phyloP scores from a whole-genome alignment of 441 rosid genomes.

The Adansonia gregorii region DNA sequence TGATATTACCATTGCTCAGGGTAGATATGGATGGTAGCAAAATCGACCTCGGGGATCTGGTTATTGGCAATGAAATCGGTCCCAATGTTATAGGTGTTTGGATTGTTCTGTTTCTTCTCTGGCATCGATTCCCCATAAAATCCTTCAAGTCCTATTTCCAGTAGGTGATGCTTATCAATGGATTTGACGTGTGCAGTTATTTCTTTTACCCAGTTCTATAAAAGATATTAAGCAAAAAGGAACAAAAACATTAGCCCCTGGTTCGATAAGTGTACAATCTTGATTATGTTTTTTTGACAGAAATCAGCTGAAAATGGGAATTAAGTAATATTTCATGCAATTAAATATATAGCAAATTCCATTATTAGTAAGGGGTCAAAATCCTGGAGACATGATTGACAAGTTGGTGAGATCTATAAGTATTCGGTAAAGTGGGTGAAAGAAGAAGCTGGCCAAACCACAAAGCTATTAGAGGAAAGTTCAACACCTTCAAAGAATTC shows the following conservation, averaged over 20 bases:
- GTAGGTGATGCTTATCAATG: constrained; percentile 42
- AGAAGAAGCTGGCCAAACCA: neutral
- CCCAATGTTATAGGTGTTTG: constrained; percentile 31
- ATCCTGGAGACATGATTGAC: neutral
- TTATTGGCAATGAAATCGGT: constrained; percentile 50
- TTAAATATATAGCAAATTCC: neutral
- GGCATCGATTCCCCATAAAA: constrained; percentile 48
- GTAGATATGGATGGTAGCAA: constrained; percentile 59
- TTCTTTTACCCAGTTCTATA: constrained; percentile 46
- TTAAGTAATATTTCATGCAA: neutral
- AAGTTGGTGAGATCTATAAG: constrained; percentile 4
- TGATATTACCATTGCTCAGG: constrained; percentile 59
- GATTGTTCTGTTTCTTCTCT: constrained; percentile 43
- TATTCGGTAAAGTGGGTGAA: neutral
- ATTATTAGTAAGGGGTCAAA: neutral
- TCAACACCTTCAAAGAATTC: constrained; percentile 5
- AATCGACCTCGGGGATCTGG: constrained; percentile 47
- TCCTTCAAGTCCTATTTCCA: constrained; percentile 57
- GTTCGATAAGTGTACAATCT: neutral
- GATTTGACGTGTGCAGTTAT: constrained; percentile 52
- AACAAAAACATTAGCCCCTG: neutral
- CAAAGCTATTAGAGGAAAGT: constrained; percentile 13
- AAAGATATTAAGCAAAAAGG: neutral
- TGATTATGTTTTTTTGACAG: neutral
- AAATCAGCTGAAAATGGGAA: neutral